Evolutionary conservation across 78 protist species (phyloP).

Genomic region (Acrasis kona): DNA sequence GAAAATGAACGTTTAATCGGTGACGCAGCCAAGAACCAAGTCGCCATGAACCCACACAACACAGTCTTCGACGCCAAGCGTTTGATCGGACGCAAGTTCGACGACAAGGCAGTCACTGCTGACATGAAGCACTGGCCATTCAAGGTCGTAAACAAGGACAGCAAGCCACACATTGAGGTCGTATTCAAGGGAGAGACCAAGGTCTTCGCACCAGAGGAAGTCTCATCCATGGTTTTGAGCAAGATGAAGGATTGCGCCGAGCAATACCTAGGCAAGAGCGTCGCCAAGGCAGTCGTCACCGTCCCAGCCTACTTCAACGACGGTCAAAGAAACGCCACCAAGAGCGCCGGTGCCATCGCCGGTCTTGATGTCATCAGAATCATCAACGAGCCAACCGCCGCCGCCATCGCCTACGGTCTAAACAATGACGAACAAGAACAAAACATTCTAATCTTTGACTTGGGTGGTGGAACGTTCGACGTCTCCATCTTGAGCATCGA

Average conservation of each 20-base stretch:
- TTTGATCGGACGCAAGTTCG: constrained; percentile 1
- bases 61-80: too few relatives aligned
- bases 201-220: constrained; percentile 24
- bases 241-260: constrained; percentile 41
- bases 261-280: constrained; percentile 5
- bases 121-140: constrained; percentile 2
- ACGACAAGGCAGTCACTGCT: constrained; percentile 13
- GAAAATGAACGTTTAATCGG: constrained; percentile 78
- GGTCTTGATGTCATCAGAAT: constrained; percentile 83
- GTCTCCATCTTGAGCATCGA: constrained; percentile 73
- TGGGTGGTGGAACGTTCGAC: constrained; percentile 83
- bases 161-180: constrained; percentile 2
- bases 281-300: constrained; percentile 34
- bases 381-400: constrained; percentile 96
- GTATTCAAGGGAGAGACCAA: background rate
- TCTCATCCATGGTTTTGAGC: constrained; percentile 36
- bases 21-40: too few relatives aligned
- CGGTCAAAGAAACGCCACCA: constrained; percentile 78
- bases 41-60: too few relatives aligned
- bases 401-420: constrained; percentile 98
- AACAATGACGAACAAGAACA: constrained; percentile 57
- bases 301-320: too few relatives aligned
- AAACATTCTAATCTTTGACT: constrained; percentile 69
- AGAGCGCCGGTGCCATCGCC: constrained; percentile 83
- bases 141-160: too few relatives aligned